Evolutionary conservation across 192 early-diverging fungal species (phyloP), one percentile per base, ranked within the genome.

Genomic region (Globomyces pollinis-pini): DNA sequence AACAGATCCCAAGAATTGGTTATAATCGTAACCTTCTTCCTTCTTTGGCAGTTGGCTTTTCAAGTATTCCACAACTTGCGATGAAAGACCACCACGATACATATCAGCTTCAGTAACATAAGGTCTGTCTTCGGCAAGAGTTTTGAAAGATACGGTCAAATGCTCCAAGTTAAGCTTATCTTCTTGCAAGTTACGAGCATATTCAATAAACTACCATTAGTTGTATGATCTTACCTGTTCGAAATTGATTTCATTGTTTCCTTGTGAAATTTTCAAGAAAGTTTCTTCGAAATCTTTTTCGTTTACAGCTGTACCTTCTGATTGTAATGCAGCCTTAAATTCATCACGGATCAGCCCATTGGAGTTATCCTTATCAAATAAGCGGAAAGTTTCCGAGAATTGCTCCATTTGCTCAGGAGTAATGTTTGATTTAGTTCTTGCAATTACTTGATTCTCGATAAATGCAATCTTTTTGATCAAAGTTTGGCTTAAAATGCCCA

Each of bases 381-480:
- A 80, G 29, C 87, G 77, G 81, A 97, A 97, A 0, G 90, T 90
- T 56, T 69, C 41, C 7, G 42, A 52, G 38, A 59, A 95, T 68
- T 94, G 90, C 64, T 97, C 94, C 18, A 97, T 65, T 59, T 95
- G 94, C 23, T 80, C 84, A 0, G 94, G 89, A 16, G 91, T 95
- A 67, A 97, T 72, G 59, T 95, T 95, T 54, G 91, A 91, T 81
- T 90, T 88, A 57, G 85, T 87, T 42, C 94, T 80, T 33, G 91
- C 90, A 16, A 93, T 88, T n/a, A 87, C 86, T 67, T 97, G 94
- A 73, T 97, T 97, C 53, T 95, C 91, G 59, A 97, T 91, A 51
- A 97, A 97, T 0, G 86, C 77, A 12, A 35, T 33, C 59, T 73
- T 75, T 50, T 77, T 77, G 33, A 61, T 32, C 13, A 75, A 60